These are phyloP conservation scores for Botryotinia convoluta DNA, from an alignment of 2,329 filamentous ascomycete species.

Conservation along the genomic window DNA sequence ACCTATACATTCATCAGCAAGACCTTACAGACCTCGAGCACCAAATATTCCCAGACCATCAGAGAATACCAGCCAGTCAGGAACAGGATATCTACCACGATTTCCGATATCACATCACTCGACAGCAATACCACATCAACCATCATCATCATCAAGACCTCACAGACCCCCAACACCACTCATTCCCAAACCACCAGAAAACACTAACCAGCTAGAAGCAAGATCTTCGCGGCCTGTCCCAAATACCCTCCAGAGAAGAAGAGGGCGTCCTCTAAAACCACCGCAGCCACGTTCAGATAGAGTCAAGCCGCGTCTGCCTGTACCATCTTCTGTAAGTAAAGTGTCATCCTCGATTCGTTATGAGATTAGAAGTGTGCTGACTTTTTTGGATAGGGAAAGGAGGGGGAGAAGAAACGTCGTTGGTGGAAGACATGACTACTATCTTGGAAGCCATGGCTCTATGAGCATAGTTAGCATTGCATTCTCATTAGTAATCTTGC, in stretches of 20 bases:
- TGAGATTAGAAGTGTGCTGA: neutral
- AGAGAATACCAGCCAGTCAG: neutral
- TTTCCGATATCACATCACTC: no score
- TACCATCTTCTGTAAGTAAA: neutral
- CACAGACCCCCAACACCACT: neutral
- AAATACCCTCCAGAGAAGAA: neutral
- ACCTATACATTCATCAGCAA: neutral
- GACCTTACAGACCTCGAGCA: neutral
- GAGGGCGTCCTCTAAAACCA: neutral
- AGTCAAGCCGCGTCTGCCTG: neutral
- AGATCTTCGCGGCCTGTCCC: fast-evolving
- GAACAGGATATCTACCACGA: neutral
- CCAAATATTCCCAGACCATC: neutral
- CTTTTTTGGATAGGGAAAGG: neutral
- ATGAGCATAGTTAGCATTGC: neutral
- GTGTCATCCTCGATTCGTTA: neutral
- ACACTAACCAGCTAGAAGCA: neutral
- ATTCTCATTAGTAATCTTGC: neutral
- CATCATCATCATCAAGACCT: neutral
- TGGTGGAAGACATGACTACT: neutral
- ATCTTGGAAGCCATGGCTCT: neutral
- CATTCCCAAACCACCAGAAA: neutral
- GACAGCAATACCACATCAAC: no score
- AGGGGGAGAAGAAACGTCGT: neutral
- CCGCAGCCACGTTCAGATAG: neutral